phyloP scores from a whole-genome alignment of 306 rosid species.

The Lathyrus oleraceus region DNA sequence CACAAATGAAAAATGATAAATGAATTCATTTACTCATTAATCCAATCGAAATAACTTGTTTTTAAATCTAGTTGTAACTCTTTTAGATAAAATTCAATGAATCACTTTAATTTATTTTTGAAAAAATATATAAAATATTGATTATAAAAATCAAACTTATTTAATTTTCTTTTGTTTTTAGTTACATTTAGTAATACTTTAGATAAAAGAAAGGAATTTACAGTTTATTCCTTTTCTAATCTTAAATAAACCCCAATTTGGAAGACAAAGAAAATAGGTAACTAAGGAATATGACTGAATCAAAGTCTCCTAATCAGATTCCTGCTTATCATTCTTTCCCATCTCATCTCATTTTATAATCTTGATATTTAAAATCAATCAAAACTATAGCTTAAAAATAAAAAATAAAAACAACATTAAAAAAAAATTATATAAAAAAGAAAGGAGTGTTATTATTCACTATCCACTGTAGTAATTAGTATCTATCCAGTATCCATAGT shows the following conservation, averaged over 20 bases:
- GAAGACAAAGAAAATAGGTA: background rate
- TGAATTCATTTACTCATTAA: too few relatives aligned
- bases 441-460: conserved; percentile 19
- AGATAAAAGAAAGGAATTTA: too few relatives aligned
- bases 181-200: too few relatives aligned
- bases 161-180: too few relatives aligned
- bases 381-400: background rate
- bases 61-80: too few relatives aligned
- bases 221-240: background rate
- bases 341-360: background rate
- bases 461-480: conserved; percentile 31
- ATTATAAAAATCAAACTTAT: too few relatives aligned
- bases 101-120: too few relatives aligned
- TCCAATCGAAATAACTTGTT: too few relatives aligned
- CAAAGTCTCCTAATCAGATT: background rate
- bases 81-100: too few relatives aligned
- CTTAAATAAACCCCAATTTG: background rate
- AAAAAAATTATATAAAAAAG: background rate
- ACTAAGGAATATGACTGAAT: background rate
- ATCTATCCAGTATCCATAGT: conserved; percentile 25
- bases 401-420: too few relatives aligned
- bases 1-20: too few relatives aligned
- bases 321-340: background rate
- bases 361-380: background rate
- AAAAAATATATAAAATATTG: too few relatives aligned